These are phyloP conservation scores for Yamadazyma oceani DNA, from an alignment of 1,139 yeast genomes.

Conservation along the genomic window DNA sequence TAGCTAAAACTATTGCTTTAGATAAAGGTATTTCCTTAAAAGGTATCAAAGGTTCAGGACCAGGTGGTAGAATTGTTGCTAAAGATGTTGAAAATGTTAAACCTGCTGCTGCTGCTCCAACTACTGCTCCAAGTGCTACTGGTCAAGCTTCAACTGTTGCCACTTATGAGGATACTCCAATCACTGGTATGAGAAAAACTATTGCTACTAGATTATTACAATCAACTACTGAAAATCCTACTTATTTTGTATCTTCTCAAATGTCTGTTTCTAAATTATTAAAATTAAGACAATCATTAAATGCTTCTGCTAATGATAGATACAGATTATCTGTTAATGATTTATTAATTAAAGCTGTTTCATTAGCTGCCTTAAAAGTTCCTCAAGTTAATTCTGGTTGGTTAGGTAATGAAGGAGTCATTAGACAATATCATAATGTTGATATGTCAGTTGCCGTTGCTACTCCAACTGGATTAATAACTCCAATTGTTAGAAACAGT, in stretches of 20 bases:
- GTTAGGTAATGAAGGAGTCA: constrained; percentile 85
- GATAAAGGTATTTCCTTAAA: constrained; percentile 89
- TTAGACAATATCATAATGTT: constrained; percentile 87
- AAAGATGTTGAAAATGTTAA: constrained; percentile 79
- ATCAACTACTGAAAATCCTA: constrained; percentile 86
- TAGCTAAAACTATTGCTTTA: constrained; percentile 90
- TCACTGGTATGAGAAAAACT: constrained; percentile 90
- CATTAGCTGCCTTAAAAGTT: constrained; percentile 84
- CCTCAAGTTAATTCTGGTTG: constrained; percentile 95
- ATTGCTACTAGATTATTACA: constrained; percentile 86
- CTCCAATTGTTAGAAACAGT: constrained; percentile 91
- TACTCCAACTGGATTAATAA: constrained; percentile 94
- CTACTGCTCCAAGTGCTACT: constrained; percentile 50
- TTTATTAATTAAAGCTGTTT: constrained; percentile 89
- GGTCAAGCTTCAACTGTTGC: constrained; percentile 48
- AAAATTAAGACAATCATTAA: constrained; percentile 88
- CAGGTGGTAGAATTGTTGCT: constrained; percentile 90
- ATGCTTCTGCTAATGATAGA: constrained; percentile 81
- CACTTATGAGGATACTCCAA: constrained; percentile 76
- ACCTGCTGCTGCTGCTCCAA: constrained; percentile 44
- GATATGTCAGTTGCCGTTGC: constrained; percentile 99
- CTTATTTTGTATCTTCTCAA: constrained; percentile 86
- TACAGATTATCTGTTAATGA: constrained; percentile 94
- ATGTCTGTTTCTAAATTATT: constrained; percentile 86
- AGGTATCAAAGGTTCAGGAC: constrained; percentile 89